These are phyloP conservation scores for Mrakia frigida DNA, from an alignment of 768 basidiomycete species.

Conservation along the genomic window DNA sequence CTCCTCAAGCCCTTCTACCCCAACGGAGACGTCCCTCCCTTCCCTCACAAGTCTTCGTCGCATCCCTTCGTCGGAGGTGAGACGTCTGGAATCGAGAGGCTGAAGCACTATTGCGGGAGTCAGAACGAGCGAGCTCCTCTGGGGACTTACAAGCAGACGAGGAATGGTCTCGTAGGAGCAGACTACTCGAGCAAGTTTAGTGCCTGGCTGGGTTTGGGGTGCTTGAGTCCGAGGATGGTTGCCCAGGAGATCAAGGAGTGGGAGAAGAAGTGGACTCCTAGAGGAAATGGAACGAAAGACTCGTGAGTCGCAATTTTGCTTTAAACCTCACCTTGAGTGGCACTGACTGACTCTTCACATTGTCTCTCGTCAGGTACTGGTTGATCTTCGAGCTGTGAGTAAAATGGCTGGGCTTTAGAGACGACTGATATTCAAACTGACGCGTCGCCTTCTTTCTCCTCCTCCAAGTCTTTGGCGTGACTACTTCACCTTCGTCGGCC, in stretches of 20 bases:
- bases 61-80: constrained; percentile 46
- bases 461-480: constrained; percentile 45
- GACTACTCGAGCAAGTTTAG: constrained; percentile 49
- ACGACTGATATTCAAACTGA: background rate
- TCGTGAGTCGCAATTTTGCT: constrained; percentile 11
- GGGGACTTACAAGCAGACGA: constrained; percentile 45
- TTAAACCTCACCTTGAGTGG: background rate
- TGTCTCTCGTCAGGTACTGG: constrained; percentile 22
- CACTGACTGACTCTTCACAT: background rate
- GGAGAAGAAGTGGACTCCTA: constrained; percentile 20
- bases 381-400: constrained; percentile 43
- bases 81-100: constrained; percentile 39
- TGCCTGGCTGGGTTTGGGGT: constrained; percentile 45
- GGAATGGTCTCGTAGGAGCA: constrained; percentile 47
- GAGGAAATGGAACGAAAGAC: constrained; percentile 21
- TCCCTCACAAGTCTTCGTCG: constrained; percentile 34
- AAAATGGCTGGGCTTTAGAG: background rate
- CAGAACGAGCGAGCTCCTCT: constrained; percentile 36
- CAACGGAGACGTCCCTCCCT: background rate
- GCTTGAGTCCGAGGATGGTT: constrained; percentile 38
- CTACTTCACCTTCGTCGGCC: constrained; percentile 45
- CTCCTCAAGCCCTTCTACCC: constrained; percentile 18
- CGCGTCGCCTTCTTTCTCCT: background rate
- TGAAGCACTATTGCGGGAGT: constrained; percentile 43
- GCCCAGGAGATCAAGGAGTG: constrained; percentile 17